These are phyloP conservation scores for Acacia concinna DNA, from an alignment of 331 rosid genomes.

Conservation along the genomic window DNA sequence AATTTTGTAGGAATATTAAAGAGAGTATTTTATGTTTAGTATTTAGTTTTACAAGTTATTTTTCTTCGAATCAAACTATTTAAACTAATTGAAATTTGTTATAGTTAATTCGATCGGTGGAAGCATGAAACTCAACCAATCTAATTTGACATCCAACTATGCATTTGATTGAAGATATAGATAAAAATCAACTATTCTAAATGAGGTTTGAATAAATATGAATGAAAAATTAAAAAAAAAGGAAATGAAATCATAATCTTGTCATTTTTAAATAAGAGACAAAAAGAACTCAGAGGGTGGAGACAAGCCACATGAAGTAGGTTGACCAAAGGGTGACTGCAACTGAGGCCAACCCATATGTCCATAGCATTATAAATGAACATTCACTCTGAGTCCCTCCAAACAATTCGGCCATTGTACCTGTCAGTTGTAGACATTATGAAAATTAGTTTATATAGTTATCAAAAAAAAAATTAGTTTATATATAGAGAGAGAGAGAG, in stretches of 20 bases:
- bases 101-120: not conserved
- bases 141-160: not conserved
- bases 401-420: constrained; percentile 58
- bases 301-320: constrained; percentile 61
- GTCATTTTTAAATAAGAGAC: not conserved
- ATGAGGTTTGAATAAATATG: not conserved
- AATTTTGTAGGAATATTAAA: not conserved
- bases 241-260: not conserved
- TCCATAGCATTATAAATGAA: constrained; percentile 61
- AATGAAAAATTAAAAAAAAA: not conserved
- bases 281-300: constrained; percentile 32
- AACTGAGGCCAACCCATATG: constrained; percentile 54
- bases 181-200: not conserved
- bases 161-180: not conserved
- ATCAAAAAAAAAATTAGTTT: too few relatives aligned
- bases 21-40: not conserved
- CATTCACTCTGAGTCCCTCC: constrained; percentile 57
- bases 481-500: too few relatives aligned
- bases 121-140: not conserved
- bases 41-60: not conserved
- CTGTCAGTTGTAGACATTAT: constrained; percentile 39
- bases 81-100: too few relatives aligned
- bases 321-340: constrained; percentile 66
- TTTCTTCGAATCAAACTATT: not conserved
- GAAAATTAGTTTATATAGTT: too few relatives aligned